Conservation (phyloP, 805 yeast genomes). For the Ascoidea tarda region DNA sequence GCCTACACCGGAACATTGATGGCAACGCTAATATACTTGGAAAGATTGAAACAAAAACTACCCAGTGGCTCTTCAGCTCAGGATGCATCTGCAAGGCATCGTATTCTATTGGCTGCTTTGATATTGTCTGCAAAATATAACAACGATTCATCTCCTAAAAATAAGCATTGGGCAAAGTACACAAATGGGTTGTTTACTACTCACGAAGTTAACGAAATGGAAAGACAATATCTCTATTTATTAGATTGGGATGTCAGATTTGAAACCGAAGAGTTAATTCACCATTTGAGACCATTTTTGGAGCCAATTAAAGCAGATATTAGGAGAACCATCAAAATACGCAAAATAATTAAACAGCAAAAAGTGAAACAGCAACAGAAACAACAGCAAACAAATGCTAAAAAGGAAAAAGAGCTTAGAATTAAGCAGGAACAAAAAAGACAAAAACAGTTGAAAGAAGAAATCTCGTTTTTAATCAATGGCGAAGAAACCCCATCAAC, state of each 20-base stretch:
- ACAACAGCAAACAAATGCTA: background rate
- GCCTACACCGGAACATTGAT: slow-evolving; percentile 92
- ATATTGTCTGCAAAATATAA: slow-evolving; percentile 85
- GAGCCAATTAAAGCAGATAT: slow-evolving; percentile 45
- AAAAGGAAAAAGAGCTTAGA: too few relatives aligned
- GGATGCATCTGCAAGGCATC: slow-evolving; percentile 76
- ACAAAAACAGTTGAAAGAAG: background rate
- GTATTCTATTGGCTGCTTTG: slow-evolving; percentile 80
- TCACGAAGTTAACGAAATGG: slow-evolving; percentile 80
- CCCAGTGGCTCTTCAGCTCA: slow-evolving; percentile 88
- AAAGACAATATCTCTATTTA: slow-evolving; percentile 70
- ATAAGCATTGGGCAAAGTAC: slow-evolving; percentile 92
- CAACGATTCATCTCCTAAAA: slow-evolving; percentile 89
- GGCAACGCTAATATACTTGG: slow-evolving; percentile 79
- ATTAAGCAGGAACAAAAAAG: background rate
- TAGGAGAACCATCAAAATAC: slow-evolving; percentile 6
- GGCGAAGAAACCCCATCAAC: too few relatives aligned
- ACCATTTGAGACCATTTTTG: slow-evolving; percentile 62
- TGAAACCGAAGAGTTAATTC: slow-evolving; percentile 51
- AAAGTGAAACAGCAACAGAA: background rate
- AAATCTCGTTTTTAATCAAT: background rate
- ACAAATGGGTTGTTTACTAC: slow-evolving; percentile 73
- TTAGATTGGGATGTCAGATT: slow-evolving; percentile 79
- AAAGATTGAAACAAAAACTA: slow-evolving; percentile 58
- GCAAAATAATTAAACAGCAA: slow-evolving; percentile 2